Conservation (phyloP, 2,329 filamentous ascomycete species). For the Ophiognomonia clavigignenti-juglandacearum region DNA sequence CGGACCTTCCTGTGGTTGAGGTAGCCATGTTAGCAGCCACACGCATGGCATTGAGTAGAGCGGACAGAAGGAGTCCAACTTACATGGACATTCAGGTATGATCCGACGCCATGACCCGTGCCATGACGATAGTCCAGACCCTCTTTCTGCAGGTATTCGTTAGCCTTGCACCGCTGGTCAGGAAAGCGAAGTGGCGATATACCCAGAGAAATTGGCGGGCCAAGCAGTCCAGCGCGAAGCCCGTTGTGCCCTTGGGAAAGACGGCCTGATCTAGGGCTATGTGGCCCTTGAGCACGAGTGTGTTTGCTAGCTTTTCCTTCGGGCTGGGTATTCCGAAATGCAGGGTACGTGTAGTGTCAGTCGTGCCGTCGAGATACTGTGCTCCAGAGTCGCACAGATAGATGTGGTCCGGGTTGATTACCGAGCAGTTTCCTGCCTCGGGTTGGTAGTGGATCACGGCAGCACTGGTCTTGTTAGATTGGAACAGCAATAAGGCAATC, state of each 20-base stretch:
- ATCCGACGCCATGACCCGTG: slow-evolving; percentile 93
- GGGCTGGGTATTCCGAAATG: slow-evolving; percentile 84
- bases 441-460: slow-evolving; percentile 96
- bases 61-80: not conserved
- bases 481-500: not conserved
- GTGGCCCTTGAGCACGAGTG: slow-evolving; percentile 88
- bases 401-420: slow-evolving; percentile 77
- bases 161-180: slow-evolving; percentile 15
- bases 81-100: slow-evolving; percentile 84
- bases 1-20: slow-evolving; percentile 72
- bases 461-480: slow-evolving; percentile 53
- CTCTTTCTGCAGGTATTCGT: slow-evolving; percentile 45
- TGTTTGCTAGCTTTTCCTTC: slow-evolving; percentile 85
- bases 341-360: slow-evolving; percentile 87
- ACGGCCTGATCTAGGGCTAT: slow-evolving; percentile 81
- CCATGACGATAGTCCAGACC: slow-evolving; percentile 95
- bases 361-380: slow-evolving; percentile 95
- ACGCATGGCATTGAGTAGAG: not conserved
- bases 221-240: slow-evolving; percentile 82
- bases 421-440: slow-evolving; percentile 73
- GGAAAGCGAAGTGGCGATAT: slow-evolving; percentile 22
- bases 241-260: slow-evolving; percentile 93
- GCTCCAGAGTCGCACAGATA: slow-evolving; percentile 97
- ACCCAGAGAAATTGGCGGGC: slow-evolving; percentile 93
- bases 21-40: no score